Base-by-base conservation (phyloP, 805 yeast genomes). In the Candida coquimbonensis region DNA sequence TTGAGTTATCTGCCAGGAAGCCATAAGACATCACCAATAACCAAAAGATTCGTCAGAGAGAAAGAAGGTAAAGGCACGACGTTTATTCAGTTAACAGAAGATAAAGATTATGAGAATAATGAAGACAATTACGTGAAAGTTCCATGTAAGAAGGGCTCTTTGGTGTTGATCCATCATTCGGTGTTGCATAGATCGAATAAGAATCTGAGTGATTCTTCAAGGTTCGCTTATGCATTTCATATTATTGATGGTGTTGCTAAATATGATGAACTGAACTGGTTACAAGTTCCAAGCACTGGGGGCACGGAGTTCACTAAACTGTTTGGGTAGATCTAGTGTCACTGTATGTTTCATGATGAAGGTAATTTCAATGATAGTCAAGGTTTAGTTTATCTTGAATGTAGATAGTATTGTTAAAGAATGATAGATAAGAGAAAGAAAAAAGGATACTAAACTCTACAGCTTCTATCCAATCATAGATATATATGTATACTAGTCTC, bases 171-270 rank as follows among this genome's bases (percentile, higher is more conserved):
- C 43, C 81, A 86, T 59, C 83, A 84, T 52, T 69, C 80, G 0
- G 85, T 85, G 3, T 60, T 86, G 21, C 95, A 86, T 59, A 80
- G 82, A 61, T 81, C 88, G 4, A 86, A 78, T 52, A 67, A 67
- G 44, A 86, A 86, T 57, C 42, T 56, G 1, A 77, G 85, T 12
- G 52, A 53, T 5, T 69, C 68, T 46, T 80, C 87, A 9, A 70
- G 95, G 50, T 83, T 70, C 56, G 93, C 89, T 0, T 86, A 84
- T 62, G 83, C 93, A 0, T 86, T 86, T 64, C 95, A 86, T 58
- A 73, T 82, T 38, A 82, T 86, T 46, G 93, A 86, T 43, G 91
- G 91, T 2, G 62, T 50, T 2, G 67, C 75, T 12, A 60, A 72
- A 25, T 86, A 83, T 55, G 93, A 85, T 58, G 64, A 66, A 21